A percentile compares a stretch with the other conserved stretches of the same genome.
Conservation (phyloP, 2,329 filamentous ascomycete species). For the Aureobasidium pullulans region DNA sequence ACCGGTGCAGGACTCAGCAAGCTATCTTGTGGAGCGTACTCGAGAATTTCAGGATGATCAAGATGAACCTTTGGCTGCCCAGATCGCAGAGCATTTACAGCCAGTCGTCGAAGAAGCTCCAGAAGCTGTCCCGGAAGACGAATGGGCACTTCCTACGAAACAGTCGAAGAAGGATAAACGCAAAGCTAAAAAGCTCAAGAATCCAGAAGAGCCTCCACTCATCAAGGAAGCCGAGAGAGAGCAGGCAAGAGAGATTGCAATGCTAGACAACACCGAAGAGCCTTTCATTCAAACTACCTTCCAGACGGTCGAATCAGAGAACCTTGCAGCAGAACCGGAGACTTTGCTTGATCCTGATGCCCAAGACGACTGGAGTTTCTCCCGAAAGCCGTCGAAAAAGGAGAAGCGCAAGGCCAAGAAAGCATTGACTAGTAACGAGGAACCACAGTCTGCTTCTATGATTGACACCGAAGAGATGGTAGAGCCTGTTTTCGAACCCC, state of each 20-base stretch:
- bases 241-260: not conserved
- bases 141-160: not conserved
- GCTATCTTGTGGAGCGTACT: not conserved
- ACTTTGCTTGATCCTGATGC: not conserved
- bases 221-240: not conserved
- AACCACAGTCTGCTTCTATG: not conserved
- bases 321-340: not conserved
- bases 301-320: not conserved
- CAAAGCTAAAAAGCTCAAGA: slow-evolving; percentile 10
- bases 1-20: not conserved
- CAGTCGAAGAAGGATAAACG: slow-evolving; percentile 15
- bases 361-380: not conserved
- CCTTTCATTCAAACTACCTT: not conserved
- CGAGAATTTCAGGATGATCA: not conserved
- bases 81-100: not conserved
- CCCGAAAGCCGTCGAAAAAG: slow-evolving; percentile 16
- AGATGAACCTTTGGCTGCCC: not conserved
- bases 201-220: not conserved
- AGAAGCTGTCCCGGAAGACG: not conserved
- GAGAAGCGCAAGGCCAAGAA: slow-evolving; percentile 22
- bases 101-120: not conserved
- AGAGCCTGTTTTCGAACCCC: not conserved
- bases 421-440: not conserved
- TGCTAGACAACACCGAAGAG: not conserved
- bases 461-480: not conserved